phyloP scores from a whole-genome alignment of 805 yeast species.

The Metschnikowia continentalis region DNA sequence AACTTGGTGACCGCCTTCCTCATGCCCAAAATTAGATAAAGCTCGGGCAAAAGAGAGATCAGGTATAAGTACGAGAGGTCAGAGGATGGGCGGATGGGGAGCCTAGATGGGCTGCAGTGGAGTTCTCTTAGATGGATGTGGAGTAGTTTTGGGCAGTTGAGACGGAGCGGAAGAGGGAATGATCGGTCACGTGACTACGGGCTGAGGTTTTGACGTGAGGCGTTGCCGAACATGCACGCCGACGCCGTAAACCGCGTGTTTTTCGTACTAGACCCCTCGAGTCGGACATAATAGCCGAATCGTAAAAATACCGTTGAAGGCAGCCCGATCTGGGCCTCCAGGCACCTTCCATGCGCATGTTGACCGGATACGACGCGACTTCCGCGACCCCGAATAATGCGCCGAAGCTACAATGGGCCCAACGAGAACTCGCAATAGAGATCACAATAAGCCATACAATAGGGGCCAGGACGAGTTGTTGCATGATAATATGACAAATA shows the following conservation, averaged over 20 bases:
- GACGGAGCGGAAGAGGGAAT: not conserved
- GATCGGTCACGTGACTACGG: not conserved
- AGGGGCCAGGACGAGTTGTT: not conserved
- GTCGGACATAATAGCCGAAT: no score
- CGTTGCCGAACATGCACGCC: not conserved
- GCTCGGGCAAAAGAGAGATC: not conserved
- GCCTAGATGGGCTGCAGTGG: not conserved
- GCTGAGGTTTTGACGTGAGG: not conserved
- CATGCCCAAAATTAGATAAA: constrained; percentile 24
- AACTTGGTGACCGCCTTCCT: constrained; percentile 50
- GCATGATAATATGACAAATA: not conserved
- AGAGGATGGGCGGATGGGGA: not conserved
- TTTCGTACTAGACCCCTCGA: not conserved
- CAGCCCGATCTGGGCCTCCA: not conserved
- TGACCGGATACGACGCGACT: not conserved
- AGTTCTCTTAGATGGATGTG: not conserved
- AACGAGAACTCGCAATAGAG: not conserved
- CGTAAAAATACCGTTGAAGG: not conserved
- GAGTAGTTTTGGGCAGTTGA: not conserved
- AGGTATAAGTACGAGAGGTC: not conserved
- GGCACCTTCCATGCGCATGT: not conserved
- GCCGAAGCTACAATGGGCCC: not conserved
- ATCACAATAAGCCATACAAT: not conserved
- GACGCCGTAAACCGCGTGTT: not conserved
- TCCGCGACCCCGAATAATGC: not conserved